Conservation (phyloP, 139 green algal genomes). For the Chlamydomonas sphaeroides region DNA sequence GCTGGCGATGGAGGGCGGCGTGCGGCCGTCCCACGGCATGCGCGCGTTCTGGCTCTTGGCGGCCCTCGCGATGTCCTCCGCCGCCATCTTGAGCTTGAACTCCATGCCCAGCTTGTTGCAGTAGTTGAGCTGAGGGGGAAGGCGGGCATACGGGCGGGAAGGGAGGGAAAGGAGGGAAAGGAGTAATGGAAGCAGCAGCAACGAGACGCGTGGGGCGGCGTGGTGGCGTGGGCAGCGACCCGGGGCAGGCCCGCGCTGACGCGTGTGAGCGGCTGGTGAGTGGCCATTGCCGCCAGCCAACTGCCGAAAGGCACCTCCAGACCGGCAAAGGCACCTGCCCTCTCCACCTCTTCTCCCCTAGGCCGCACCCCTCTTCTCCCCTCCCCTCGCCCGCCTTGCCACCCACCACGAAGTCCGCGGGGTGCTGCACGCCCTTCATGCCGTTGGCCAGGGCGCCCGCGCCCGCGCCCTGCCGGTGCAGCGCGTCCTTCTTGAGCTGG, state of each 20-base stretch:
- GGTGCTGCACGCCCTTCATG: constrained; percentile 35
- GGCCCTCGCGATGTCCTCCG: constrained; percentile 26
- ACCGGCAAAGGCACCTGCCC: too few relatives aligned
- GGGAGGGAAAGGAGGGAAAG: too few relatives aligned
- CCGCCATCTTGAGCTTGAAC: constrained; percentile 17
- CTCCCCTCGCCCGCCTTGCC: not conserved
- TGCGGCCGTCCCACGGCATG: constrained; percentile 76
- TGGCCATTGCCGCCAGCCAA: too few relatives aligned
- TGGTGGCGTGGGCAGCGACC: too few relatives aligned
- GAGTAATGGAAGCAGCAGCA: too few relatives aligned
- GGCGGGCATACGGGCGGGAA: too few relatives aligned
- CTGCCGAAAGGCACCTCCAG: too few relatives aligned
- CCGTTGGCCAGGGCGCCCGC: constrained; percentile 17
- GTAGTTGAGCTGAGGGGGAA: constrained; percentile 20
- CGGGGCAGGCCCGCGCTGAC: too few relatives aligned
- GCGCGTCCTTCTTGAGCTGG: constrained; percentile 50
- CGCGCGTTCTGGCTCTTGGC: constrained; percentile 16
- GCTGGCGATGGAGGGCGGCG: constrained; percentile 75
- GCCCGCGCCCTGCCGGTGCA: not conserved
- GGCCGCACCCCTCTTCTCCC: not conserved
- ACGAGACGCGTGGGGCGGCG: too few relatives aligned
- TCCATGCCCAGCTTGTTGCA: constrained; percentile 30
- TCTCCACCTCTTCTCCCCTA: not conserved
- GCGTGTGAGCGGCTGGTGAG: too few relatives aligned
- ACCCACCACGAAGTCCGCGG: constrained; percentile 31